Conservation (phyloP, 371 early-diverging fungal genomes). For the Apophysomyces trapeziformis region DNA sequence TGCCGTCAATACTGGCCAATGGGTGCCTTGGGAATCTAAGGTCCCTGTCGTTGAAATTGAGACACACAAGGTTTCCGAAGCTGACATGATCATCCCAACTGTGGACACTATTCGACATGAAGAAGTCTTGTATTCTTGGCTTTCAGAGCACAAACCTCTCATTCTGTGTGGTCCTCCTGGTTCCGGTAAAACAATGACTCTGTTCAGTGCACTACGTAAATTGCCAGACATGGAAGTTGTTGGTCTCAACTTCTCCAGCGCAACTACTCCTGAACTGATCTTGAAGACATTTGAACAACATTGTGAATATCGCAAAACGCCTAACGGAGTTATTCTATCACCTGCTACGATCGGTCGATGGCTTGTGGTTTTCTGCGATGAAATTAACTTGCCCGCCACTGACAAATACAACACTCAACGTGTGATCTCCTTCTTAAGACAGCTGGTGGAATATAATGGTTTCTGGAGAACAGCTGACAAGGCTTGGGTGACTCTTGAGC, state of each 20-base stretch:
- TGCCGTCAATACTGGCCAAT: conserved; percentile 77
- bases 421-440: conserved; percentile 95
- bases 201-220: conserved; percentile 95
- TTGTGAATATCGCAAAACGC: conserved; percentile 97
- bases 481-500: conserved; percentile 92
- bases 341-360: conserved; percentile 89
- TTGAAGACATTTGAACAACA: conserved; percentile 97
- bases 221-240: conserved; percentile 96
- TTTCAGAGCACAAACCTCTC: conserved; percentile 94
- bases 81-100: conserved; percentile 97
- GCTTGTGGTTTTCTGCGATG: conserved; percentile 99
- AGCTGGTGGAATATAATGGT: conserved; percentile 94
- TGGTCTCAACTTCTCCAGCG: conserved; percentile 97
- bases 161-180: conserved; percentile 99
- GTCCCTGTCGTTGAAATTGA: conserved; percentile 97
- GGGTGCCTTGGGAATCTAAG: conserved; percentile 89
- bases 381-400: conserved; percentile 96
- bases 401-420: conserved; percentile 98
- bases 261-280: conserved; percentile 95
- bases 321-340: conserved; percentile 87
- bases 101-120: conserved; percentile 98
- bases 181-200: conserved; percentile 98
- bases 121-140: conserved; percentile 93
- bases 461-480: conserved; percentile 95
- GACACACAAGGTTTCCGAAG: conserved; percentile 90